phyloP scores from a whole-genome alignment of 2,329 filamentous ascomycete species.

The Aphanocladium album region DNA sequence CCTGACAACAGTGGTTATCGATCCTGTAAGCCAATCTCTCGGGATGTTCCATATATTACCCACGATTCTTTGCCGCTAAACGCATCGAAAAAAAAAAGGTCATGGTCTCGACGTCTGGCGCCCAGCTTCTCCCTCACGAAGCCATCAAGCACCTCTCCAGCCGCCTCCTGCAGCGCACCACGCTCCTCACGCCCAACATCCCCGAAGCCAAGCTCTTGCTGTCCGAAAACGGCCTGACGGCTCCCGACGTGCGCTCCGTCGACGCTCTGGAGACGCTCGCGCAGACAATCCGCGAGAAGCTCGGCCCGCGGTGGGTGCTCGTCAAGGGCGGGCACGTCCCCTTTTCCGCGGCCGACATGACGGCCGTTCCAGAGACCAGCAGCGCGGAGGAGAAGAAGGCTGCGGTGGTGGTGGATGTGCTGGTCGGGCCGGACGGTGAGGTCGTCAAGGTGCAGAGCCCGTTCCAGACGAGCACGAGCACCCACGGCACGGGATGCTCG shows the following conservation, averaged over 20 bases:
- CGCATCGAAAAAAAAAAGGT: slow-evolving; percentile 50
- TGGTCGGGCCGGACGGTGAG: slow-evolving; percentile 57
- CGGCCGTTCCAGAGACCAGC: slow-evolving; percentile 55
- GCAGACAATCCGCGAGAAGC: slow-evolving; percentile 49
- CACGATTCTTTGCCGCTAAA: too few relatives aligned
- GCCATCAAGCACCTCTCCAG: slow-evolving; percentile 58
- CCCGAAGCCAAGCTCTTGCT: slow-evolving; percentile 68
- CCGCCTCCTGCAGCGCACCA: slow-evolving; percentile 60
- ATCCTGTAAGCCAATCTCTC: slow-evolving; percentile 35
- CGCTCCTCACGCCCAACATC: slow-evolving; percentile 70
- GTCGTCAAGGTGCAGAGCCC: slow-evolving; percentile 60
- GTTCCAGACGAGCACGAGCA: slow-evolving; percentile 71
- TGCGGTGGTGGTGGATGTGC: slow-evolving; percentile 66
- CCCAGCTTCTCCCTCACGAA: slow-evolving; percentile 58
- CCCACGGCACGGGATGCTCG: slow-evolving; percentile 92
- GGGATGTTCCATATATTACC: too few relatives aligned
- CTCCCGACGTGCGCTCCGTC: slow-evolving; percentile 45
- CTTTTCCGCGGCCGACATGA: slow-evolving; percentile 43
- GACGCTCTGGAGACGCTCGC: slow-evolving; percentile 66
- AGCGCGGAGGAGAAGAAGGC: slow-evolving; percentile 59
- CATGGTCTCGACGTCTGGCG: slow-evolving; percentile 84
- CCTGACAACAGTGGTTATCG: slow-evolving; percentile 30
- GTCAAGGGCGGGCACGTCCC: slow-evolving; percentile 91
- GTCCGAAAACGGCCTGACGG: slow-evolving; percentile 40
- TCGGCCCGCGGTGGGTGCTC: slow-evolving; percentile 76